Evolutionary conservation across 2,329 filamentous ascomycete genomes (phyloP), one percentile per base, ranked within the genome.

Genomic region (Phialophora verrucosa): DNA sequence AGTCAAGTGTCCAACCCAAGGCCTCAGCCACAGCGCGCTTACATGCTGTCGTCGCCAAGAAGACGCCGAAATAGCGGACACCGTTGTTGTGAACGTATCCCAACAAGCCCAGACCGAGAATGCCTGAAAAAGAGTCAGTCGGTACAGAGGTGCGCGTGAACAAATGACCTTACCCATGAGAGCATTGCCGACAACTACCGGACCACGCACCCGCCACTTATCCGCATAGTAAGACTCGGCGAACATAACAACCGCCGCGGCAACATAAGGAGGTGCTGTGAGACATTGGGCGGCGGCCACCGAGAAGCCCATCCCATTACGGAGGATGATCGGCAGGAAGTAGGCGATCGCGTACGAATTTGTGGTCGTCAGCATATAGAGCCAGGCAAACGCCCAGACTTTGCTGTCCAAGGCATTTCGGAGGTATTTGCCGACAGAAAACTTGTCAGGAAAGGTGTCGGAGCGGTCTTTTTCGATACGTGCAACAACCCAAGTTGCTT

Each of bases 331-430:
- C 7, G 91, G 91, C 7, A 93, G 79, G 75, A 93, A 93, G 77
- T 91, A 94, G 2, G 91, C 90, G 11, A 95, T 84, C 0, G 91
- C 87, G 75, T 95, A 95, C 25, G 85, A 85, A 59, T 91, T 85
- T 11, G 90, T 91, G 0, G 91, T 93, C 1, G 86, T 86, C 49
- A 66, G 58, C 57, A 68, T 53, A 58, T 83, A 85, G 62, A 86
- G 80, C 71, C 81, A 67, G 1, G 83, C 85, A 64, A 84, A 86
- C 2, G 75, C 82, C 83, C 84, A 86, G 60, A 87, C 79, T 71
- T 87, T 86, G 63, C 78, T 71, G 68, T 87, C 84, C 1, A 76
- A 61, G 2, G 77, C 83, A 20, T 80, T 78, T 32, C 75, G 76
- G 59, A 85, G 75, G 74, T 83, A 87, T 64, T 81, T 81, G 23